Base-by-base conservation (phyloP, 768 basidiomycete species). In the Cubamyces sp. region DNA sequence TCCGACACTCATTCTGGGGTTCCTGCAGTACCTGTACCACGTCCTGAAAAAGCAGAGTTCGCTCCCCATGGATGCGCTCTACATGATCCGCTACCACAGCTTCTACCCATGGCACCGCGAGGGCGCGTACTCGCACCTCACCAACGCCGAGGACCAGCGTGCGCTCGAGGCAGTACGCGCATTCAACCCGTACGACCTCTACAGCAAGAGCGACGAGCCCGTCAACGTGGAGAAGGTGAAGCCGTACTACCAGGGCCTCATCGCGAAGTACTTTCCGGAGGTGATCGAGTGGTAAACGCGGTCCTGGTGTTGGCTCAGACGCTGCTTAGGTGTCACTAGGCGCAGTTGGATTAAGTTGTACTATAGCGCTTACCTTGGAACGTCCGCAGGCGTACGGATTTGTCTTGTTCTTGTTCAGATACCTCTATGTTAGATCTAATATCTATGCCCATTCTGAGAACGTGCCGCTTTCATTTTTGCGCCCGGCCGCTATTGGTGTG, bases 41-140 rank as follows among this genome's bases (percentile, higher is more conserved):
- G 87, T 96, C 65, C 77, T 92, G 63, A 93, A 92, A 74, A 86
- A 87, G 66, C 94, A 96, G 72, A 87, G 86, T 64, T 82, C 81
- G 4, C 86, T 96, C 0, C 94, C 94, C 3, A 82, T 82, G 41
- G 94, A 92, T 67, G 94, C 83, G 0, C 80, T 96, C 28, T 87
- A 90, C 8, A 96, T 96, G 94, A 93, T 96, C 70, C 86, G 94
- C 34, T 96, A 92, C 73, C 94, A 96, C 77, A 92, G 90, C 69
- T 96, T 96, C 81, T 96, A 96, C 77, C 94, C 94, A 75, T 95
- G 92, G 94, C 94, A 96, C 75, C 83, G 94, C 45, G 94, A 95
- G 71, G 82, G 82, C 57, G 94, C 94, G 0, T 96, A 96, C 77
- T 72, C 74, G 21, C 88, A 95, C 70, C 84, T 96, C 49, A 87